A percentile compares a stretch with the other conserved stretches of the same genome.
Conservation (phyloP, 208 protist species). For the Naegleria lovaniensis region DNA sequence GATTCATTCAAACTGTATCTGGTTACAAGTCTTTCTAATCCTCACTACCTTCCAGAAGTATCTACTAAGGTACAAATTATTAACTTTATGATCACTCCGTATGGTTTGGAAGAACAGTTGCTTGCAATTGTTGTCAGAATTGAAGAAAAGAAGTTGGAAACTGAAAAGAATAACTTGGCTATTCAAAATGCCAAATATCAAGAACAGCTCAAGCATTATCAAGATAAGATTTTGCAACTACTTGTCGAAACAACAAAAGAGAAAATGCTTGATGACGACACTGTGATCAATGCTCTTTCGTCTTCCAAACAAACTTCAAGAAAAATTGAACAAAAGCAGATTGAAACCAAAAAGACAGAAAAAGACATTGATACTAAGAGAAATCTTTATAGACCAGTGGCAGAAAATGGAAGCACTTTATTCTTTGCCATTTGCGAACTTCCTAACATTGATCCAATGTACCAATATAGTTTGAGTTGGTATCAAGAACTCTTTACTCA, state of each 20-base stretch:
- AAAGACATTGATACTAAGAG: slow-evolving; percentile 89
- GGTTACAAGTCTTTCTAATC: slow-evolving; percentile 92
- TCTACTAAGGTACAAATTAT: slow-evolving; percentile 91
- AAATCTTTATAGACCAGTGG: slow-evolving; percentile 83
- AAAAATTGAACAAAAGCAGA: slow-evolving; percentile 71
- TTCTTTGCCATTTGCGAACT: slow-evolving; percentile 97
- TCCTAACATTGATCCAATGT: slow-evolving; percentile 90
- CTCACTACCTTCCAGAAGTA: slow-evolving; percentile 92
- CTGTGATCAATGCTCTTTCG: slow-evolving; percentile 82
- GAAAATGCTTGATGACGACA: slow-evolving; percentile 88
- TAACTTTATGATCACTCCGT: slow-evolving; percentile 93
- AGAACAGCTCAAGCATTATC: slow-evolving; percentile 57
- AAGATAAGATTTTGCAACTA: slow-evolving; percentile 63
- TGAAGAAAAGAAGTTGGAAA: slow-evolving; percentile 86
- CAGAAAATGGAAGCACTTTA: slow-evolving; percentile 81
- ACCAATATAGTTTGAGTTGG: slow-evolving; percentile 90
- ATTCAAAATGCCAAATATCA: slow-evolving; percentile 67
- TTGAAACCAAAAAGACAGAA: slow-evolving; percentile 57
- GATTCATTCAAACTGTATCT: slow-evolving; percentile 92
- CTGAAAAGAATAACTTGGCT: slow-evolving; percentile 87
- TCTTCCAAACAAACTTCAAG: slow-evolving; percentile 86
- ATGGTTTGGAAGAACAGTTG: slow-evolving; percentile 90
- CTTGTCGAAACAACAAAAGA: slow-evolving; percentile 43
- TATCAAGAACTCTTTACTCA: slow-evolving; percentile 84
- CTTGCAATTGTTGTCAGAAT: slow-evolving; percentile 84